Base-by-base conservation (phyloP, 2,329 filamentous ascomycete species). In the Neopestalotiopsis sp. region DNA sequence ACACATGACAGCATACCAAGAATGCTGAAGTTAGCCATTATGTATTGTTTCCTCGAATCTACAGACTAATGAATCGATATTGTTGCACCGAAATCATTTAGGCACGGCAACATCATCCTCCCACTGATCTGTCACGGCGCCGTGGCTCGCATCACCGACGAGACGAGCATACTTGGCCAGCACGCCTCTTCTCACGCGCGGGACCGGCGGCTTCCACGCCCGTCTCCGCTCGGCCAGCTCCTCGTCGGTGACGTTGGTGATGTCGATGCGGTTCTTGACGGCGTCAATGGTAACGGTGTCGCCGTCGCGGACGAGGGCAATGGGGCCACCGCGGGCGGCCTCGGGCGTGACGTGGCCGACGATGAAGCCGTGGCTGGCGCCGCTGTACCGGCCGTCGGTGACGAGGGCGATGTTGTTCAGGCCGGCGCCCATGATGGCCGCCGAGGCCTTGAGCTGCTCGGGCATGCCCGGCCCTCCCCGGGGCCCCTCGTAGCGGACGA, bases 401-500 rank as follows among this genome's bases (percentile, higher is more conserved):
- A 98, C 94, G 14, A 98, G 87, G 0, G 95, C 95, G 9, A 98
- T 89, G 75, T 97, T 97, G 66, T 86, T 93, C 66, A 98, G 85
- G 13, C 92, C 92, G 0, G 95, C 95, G 63, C 95, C 95, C 92
- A 97, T 97, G 73, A 98, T 93, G 20, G 95, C 94, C 0, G 94
- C 94, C 69, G 89, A 92, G 12, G 95, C 93, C 78, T 92, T 94
- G 59, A 98, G 87, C 81, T 97, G 94, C 81, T 98, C 95, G 1
- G 95, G 95, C 95, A 98, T 98, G 58, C 95, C 95, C 0, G 95
- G 95, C 0, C 95, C 95, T 71, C 95, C 95, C 78, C 94, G 95
- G 13, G 95, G 95, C 0, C 95, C 95, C 79, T 98, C 95, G 79
- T 98, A 98, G 28, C 95, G 91, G 67, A 98, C 94, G 40, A 98